Evolutionary conservation across 2,329 filamentous ascomycete species (phyloP), one percentile per base, ranked within the genome.

Genomic region (Cephalotrichum gorgonifer): DNA sequence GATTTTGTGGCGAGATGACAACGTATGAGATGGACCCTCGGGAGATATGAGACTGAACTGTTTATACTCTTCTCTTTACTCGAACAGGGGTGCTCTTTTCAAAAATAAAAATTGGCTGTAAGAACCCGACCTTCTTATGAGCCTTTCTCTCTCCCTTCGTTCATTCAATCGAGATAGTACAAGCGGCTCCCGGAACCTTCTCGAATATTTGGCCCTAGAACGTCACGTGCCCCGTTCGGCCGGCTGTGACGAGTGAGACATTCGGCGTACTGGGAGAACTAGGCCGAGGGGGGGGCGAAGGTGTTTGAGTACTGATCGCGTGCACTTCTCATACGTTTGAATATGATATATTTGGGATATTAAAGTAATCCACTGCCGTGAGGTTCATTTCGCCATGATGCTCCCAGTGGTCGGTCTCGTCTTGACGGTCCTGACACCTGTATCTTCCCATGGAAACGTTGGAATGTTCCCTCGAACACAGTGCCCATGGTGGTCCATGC

Each of bases 181-280:
- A 39, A 17, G 23, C 33, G 14, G 31, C 45, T 47, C 41, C 45
- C 28, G 33, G 45, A 47, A 47, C n/a, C 45, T 47, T 47, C 45
- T 47, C 33, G 31, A 47, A 39, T 6, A 4, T 4, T 33, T 33
- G 15, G 27, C 23, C 17, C 45, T 47, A 3, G 23, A 27, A 45
- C 7, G 23, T 31, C 31, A 46, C 28, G 23, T 33, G 28, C 33
- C n/a, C n/a, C n/a, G n/a, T n/a, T 41, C 15, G 33, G 14, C 17
- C 33, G 33, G 20, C 20, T 12, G 20, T 41, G 23, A 30, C 27
- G 44, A 33, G 27, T 28, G 25, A 20, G 43, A 44, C 43, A 27
- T 44, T 44, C 25, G 22, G 25, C 22, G 43, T 25, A n/a, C 38
- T 23, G n/a, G n/a, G n/a, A n/a, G n/a, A n/a, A n/a, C n/a, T n/a